phyloP scores from a whole-genome alignment of 352 stramenopile genomes.

The Phytophthora colocasiae region DNA sequence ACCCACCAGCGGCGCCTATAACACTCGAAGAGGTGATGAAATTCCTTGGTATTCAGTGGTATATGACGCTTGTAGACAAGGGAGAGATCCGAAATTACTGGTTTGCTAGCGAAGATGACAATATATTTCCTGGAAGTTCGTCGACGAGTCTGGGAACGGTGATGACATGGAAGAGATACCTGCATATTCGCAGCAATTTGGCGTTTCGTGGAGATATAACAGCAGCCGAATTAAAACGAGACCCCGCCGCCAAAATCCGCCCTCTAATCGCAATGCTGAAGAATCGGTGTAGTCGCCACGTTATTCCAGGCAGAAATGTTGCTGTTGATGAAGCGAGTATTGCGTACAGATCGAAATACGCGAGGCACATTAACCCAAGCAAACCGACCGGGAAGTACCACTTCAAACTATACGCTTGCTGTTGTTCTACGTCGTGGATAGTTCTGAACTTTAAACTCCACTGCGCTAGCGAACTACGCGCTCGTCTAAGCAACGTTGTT shows the following conservation, averaged over 20 bases:
- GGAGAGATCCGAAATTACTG: constrained; percentile 19
- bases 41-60: constrained; percentile 10
- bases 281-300: constrained; percentile 12
- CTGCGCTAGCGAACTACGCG: background rate
- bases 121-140: background rate
- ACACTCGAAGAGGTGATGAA: background rate
- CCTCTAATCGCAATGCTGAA: constrained; percentile 36
- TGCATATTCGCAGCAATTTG: constrained; percentile 10
- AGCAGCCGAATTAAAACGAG: background rate
- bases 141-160: constrained; percentile 4
- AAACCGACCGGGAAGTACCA: constrained; percentile 29
- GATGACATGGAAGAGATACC: background rate
- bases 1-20: background rate
- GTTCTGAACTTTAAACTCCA: constrained; percentile 10
- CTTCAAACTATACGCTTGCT: constrained; percentile 13
- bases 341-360: constrained; percentile 17
- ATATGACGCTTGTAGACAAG: constrained; percentile 7
- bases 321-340: constrained; percentile 7
- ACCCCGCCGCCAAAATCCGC: constrained; percentile 21
- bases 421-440: constrained; percentile 8
- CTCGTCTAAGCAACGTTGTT: background rate
- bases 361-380: constrained; percentile 26
- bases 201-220: constrained; percentile 3
- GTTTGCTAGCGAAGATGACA: constrained; percentile 2
- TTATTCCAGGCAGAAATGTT: constrained; percentile 25